phyloP scores from a whole-genome alignment of 2,329 filamentous ascomycete genomes.

The Aspergillus brunneoviolaceus region DNA sequence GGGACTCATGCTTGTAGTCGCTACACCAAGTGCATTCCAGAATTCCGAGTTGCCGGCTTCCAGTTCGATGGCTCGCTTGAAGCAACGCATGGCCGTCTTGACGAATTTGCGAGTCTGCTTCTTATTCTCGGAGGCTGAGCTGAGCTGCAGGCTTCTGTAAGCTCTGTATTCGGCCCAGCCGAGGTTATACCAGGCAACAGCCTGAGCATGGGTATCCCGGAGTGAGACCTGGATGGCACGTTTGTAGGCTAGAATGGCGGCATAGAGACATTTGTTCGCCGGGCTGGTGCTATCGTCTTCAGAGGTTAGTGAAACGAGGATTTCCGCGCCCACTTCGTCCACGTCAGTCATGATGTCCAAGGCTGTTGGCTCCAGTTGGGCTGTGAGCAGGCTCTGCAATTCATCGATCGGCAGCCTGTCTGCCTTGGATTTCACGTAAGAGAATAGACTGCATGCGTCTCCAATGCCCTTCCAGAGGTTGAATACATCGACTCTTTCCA shows the following conservation, averaged over 20 bases:
- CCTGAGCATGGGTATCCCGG: conserved; percentile 79
- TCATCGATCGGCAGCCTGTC: conserved; percentile 59
- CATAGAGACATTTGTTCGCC: conserved; percentile 60
- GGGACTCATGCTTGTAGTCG: conserved; percentile 80
- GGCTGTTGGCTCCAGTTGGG: conserved; percentile 49
- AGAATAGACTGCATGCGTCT: conserved; percentile 83
- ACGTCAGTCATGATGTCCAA: conserved; percentile 66
- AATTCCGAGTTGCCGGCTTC: conserved; percentile 94
- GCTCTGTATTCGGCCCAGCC: conserved; percentile 90
- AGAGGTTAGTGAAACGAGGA: conserved; percentile 35
- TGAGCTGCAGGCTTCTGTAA: conserved; percentile 59
- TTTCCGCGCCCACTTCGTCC: conserved; percentile 60
- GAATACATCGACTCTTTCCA: conserved; percentile 68
- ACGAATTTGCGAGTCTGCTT: conserved; percentile 65
- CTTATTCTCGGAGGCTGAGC: conserved; percentile 46
- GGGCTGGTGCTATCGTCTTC: conserved; percentile 35
- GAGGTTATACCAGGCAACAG: conserved; percentile 95
- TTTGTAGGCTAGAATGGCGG: conserved; percentile 82
- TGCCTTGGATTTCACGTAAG: conserved; percentile 69
- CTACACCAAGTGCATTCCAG: conserved; percentile 94
- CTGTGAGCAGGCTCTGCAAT: conserved; percentile 59
- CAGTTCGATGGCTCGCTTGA: conserved; percentile 93
- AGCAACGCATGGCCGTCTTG: conserved; percentile 80
- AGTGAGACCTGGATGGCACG: conserved; percentile 72
- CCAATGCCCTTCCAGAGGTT: conserved; percentile 94